These are phyloP conservation scores for Fusarium nisikadoi DNA, from an alignment of 2,329 filamentous ascomycete species.

Conservation along the genomic window DNA sequence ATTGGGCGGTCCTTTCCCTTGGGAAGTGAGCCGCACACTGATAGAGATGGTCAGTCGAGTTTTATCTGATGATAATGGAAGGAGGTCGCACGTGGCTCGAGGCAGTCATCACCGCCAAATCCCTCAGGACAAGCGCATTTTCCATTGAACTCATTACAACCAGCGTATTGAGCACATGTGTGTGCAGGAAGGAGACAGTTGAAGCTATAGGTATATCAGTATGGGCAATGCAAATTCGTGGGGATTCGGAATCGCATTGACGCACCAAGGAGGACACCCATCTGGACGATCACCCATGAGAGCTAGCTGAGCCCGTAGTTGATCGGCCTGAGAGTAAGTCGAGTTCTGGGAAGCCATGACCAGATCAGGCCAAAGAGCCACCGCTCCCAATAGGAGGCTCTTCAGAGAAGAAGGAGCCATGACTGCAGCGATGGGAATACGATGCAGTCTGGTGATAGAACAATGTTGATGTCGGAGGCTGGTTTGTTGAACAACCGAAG, in stretches of 20 bases:
- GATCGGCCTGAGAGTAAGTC: conserved; percentile 70
- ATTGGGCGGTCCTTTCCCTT: conserved; percentile 82
- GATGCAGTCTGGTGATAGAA: conserved; percentile 32
- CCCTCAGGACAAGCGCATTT: conserved; percentile 93
- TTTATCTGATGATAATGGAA: not conserved
- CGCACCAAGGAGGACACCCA: conserved; percentile 81
- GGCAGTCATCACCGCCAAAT: conserved; percentile 94
- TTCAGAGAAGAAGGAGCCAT: conserved; percentile 55
- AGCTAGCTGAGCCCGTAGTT: conserved; percentile 72
- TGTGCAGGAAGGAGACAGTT: conserved; percentile 97
- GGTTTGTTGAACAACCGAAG: conserved; percentile 22
- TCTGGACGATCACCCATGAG: conserved; percentile 78
- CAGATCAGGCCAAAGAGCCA: conserved; percentile 54
- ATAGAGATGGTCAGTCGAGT: conserved; percentile 16
- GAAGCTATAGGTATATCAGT: conserved; percentile 70
- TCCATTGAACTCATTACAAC: conserved; percentile 89
- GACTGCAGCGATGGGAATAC: conserved; percentile 41
- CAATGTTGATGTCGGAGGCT: conserved; percentile 30
- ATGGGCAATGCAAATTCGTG: not conserved
- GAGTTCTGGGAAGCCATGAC: conserved; percentile 57
- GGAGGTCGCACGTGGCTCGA: conserved; percentile 72
- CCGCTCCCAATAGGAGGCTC: conserved; percentile 53
- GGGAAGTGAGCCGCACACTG: conserved; percentile 86
- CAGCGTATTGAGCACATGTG: conserved; percentile 88
- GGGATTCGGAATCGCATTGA: not conserved